Evolutionary conservation across 768 basidiomycete species (phyloP).

Genomic region (Rhodotorula graminis): DNA sequence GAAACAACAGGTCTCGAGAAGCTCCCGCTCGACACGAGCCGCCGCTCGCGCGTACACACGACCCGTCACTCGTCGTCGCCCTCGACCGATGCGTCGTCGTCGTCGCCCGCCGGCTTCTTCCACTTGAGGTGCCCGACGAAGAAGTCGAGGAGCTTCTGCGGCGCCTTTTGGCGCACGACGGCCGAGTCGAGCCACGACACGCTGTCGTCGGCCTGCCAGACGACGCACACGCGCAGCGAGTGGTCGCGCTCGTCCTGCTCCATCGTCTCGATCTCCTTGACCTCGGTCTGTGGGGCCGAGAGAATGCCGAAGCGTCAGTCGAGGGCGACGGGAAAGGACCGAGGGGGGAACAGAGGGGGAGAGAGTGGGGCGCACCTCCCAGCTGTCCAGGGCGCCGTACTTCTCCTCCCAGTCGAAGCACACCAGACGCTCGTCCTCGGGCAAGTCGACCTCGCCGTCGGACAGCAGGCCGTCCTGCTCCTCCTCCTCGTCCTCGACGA

Average conservation of each 20-base stretch:
- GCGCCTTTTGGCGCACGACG: neutral
- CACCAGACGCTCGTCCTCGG: too few relatives aligned
- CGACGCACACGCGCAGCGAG: neutral
- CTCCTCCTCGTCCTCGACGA: neutral
- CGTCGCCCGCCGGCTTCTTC: too few relatives aligned
- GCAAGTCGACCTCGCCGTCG: too few relatives aligned
- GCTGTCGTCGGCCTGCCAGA: constrained; percentile 3
- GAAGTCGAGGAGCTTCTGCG: constrained; percentile 6
- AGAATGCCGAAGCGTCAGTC: neutral
- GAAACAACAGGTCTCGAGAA: too few relatives aligned
- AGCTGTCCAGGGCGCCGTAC: neutral
- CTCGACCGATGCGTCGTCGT: too few relatives aligned
- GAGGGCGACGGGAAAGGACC: neutral
- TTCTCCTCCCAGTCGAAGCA: neutral
- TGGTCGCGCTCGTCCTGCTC: neutral
- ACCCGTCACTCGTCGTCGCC: too few relatives aligned
- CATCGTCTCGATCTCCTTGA: constrained; percentile 6
- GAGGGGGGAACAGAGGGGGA: too few relatives aligned
- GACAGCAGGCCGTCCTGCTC: neutral
- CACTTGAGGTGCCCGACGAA: neutral
- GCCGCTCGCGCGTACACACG: too few relatives aligned
- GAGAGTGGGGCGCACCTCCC: constrained; percentile 6
- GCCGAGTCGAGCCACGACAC: too few relatives aligned
- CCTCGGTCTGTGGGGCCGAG: neutral
- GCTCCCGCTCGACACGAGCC: too few relatives aligned